Base-by-base conservation (phyloP, 139 green algal genomes). In the Asterochloris sp. region DNA sequence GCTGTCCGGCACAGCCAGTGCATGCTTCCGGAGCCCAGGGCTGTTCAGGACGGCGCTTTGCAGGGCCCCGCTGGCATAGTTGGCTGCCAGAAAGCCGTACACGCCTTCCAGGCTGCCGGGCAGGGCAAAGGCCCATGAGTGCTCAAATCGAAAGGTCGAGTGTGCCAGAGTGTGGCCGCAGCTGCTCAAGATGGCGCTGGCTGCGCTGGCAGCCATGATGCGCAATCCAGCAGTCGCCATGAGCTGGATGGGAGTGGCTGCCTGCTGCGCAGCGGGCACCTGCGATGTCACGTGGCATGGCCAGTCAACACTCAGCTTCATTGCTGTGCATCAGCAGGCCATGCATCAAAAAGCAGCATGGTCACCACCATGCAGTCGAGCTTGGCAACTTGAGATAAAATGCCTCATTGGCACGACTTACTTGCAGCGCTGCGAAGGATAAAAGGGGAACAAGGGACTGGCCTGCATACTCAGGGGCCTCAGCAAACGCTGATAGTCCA, bases 21-120 rank as follows among this genome's bases (percentile, higher is more conserved):
- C 68, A 62, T 62, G 54, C 60, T 69, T 61, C 21, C 76, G 76
- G 60, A 80, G 76, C 0, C 76, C 23, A 6, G 38, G 66, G 62
- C 69, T 61, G n/a, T 62, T 61, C 78, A 74, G 63, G 28, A 62
- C 78, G 74, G 73, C 54, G 19, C 63, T 62, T 66, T 82, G 78
- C 62, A 82, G 64, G 19, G 78, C 78, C 27, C 78, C 78, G 29
- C 61, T 74, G 12, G 78, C 78, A 74, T 82, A 82, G 64, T 82
- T 82, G 78, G 78, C 78, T 29, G 78, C 78, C 27, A 82, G 61
- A 26, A 38, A 74, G n/a, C 78, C 62, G 62, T 63, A 74, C 15
- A 82, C 78, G 6, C 63, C 78, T 23, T 74, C 78, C 60, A 54
- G 38, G 38, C 4, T 54, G 38, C 38, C 38, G 38, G 38, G 38